Base-by-base conservation (phyloP, 108 stramenopile species). In the Asterionellopsis glacialis region DNA sequence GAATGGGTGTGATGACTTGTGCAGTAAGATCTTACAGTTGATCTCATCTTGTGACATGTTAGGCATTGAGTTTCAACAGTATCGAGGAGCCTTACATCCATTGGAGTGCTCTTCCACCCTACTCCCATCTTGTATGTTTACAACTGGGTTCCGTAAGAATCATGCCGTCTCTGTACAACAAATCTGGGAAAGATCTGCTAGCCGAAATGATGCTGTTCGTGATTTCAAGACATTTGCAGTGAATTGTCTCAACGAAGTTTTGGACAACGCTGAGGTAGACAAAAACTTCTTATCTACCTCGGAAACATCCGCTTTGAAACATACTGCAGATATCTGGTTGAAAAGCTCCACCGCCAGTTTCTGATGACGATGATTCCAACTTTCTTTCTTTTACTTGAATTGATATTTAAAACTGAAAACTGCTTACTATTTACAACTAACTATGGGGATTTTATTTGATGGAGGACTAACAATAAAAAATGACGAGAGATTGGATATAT, bases 361-460 rank as follows among this genome's bases (percentile, higher is more conserved):
- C 67, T 43, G 89, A 87, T 11, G 89, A 90, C 70, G 89, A 85
- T 45, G 89, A 82, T 19, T 66, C 72, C 28, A 70, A 82, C 19
- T 91, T 69, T 64, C 74, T 78, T 22, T 82, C 70, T 19, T 61
- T 91, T 56, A 85, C 89, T 12, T 60, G 84, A 63, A 69, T 83
- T 47, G 85, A 87, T 18, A 87, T 87, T 63, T 79, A 84, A 57
- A 74, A 87, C 67, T 72, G 72, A 51, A 44, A 55, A 15, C 73
- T 87, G 63, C 63, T 91, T 42, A 73, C 89, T 18, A 68, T 85
- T 16, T 87, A 87, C 45, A 33, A 33, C 33, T 33, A 7, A 33
- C 33, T 33, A 33, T 7, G 33, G 33, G 33, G 33, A 33, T 33
- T n/a, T 33, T 33, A 33, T 33, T 33, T 33, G 33, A 33, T 33